These are phyloP conservation scores for Novymonas esmeraldas DNA, from an alignment of 208 protist genomes.

Conservation along the genomic window DNA sequence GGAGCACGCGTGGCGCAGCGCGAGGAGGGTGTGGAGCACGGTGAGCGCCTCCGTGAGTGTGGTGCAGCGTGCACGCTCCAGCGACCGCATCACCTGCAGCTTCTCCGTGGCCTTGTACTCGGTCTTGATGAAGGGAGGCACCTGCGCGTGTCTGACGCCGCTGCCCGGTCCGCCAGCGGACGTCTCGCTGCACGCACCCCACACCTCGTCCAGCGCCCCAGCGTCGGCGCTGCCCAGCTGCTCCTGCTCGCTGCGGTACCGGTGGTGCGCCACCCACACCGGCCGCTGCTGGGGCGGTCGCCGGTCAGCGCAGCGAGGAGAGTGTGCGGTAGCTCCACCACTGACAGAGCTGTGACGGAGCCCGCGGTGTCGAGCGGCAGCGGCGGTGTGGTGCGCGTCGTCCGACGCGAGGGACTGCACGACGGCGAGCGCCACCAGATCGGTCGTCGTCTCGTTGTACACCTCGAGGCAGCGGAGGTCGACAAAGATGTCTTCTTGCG, in stretches of 20 bases:
- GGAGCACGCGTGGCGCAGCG: conserved; percentile 41
- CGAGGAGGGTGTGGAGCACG: conserved; percentile 38
- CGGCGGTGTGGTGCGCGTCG: not conserved
- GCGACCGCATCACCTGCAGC: conserved; percentile 42
- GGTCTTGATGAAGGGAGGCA: conserved; percentile 15
- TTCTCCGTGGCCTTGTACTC: conserved; percentile 65
- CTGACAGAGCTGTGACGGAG: not conserved
- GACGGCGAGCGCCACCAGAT: conserved; percentile 59
- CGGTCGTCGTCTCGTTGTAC: conserved; percentile 77
- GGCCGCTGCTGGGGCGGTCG: conserved; percentile 5
- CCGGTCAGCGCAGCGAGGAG: not conserved
- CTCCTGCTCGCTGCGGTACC: conserved; percentile 21
- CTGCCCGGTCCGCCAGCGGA: not conserved
- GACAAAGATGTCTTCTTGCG: conserved; percentile 26
- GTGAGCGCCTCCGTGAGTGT: conserved; percentile 33
- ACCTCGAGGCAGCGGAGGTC: conserved; percentile 79
- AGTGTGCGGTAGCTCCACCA: no score
- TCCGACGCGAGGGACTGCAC: not conserved
- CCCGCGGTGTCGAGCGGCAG: not conserved
- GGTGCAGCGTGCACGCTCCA: conserved; percentile 38
- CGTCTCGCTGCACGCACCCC: not conserved
- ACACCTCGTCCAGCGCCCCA: not conserved
- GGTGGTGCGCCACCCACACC: conserved; percentile 20
- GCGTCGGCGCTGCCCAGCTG: not conserved
- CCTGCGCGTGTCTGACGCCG: not conserved